Base-by-base conservation (phyloP, 1,284 basidiomycete species). In the Earliella scabrosa region DNA sequence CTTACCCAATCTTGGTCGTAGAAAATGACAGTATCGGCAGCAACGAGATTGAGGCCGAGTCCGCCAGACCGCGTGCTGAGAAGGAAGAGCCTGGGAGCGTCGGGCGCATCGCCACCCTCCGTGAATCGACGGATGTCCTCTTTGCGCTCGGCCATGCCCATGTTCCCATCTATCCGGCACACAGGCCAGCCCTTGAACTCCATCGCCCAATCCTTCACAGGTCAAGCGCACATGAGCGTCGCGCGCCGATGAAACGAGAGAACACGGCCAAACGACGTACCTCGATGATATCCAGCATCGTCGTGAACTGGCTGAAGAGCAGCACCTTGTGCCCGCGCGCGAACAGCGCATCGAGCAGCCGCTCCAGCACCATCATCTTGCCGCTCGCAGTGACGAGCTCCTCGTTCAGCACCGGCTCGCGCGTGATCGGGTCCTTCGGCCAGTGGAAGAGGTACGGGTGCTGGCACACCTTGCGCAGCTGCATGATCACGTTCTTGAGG, bases 351-450 rank as follows among this genome's bases (percentile, higher is more conserved):
- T 87, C 86, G 2, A 99, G 80, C 13, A 99, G 75, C 11, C 95
- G 87, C 63, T 98, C 93, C 0, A 98, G 83, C 20, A 98, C 79
- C 78, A 98, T 89, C 95, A 99, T 97, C 80, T 99, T 99, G 18
- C 97, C 97, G 58, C 92, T 95, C 0, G 86, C 87, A 47, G 88
- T 86, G 43, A 96, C 86, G 16, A 98, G 78, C 61, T 93, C 86
- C 21, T 92, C 86, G 60, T 91, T 84, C 32, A 92, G 71, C 11
- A 88, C 74, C 0, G 79, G 79, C 52, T 86, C 74, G 16, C 79
- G 79, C 0, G 90, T 89, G 1, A 76, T 66, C 2, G 80, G 78
- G 67, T 95, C 87, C 31, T 82, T 71, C 0, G 93, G 93, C 89
- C 95, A 96, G 65, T 95, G 88, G 70, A 98, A 95, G 18, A 97